Percentiles rank a stretch among this genome's conserved stretches.
phyloP scores from a whole-genome alignment of 192 early-diverging fungal genomes.

The Linnemannia hyalina region DNA sequence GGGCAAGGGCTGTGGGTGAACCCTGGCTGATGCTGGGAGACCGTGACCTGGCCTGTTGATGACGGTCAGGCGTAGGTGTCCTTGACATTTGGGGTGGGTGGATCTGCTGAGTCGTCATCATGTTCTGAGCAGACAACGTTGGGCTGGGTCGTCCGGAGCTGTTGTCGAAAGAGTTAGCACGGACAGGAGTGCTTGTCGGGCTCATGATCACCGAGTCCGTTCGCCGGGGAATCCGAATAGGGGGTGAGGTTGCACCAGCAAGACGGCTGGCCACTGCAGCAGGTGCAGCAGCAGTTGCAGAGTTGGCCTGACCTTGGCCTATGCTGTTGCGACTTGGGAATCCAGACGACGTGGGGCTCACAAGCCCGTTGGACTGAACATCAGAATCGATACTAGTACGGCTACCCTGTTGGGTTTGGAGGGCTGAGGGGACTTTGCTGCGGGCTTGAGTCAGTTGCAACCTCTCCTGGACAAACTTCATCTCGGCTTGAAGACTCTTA shows the following conservation, averaged over 20 bases:
- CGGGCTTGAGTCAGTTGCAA: constrained; percentile 10
- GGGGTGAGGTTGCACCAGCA: constrained; percentile 13
- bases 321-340: constrained; percentile 12
- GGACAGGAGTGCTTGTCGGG: constrained; percentile 26
- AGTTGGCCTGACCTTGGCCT: background rate
- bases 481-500: constrained; percentile 53
- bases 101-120: constrained; percentile 39
- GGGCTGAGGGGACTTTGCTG: constrained; percentile 11
- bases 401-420: constrained; percentile 21
- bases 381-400: constrained; percentile 10
- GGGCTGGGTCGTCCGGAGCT: constrained; percentile 48
- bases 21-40: constrained; percentile 37
- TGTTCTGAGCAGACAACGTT: constrained; percentile 34
- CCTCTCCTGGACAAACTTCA: constrained; percentile 46
- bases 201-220: constrained; percentile 53
- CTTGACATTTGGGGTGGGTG: constrained; percentile 41
- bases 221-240: constrained; percentile 38
- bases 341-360: constrained; percentile 27
- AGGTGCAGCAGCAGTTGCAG: constrained; percentile 5
- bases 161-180: constrained; percentile 39
- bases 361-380: background rate
- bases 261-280: constrained; percentile 15
- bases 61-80: constrained; percentile 51
- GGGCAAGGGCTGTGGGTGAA: constrained; percentile 22
- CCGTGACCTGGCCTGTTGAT: constrained; percentile 16